These are phyloP conservation scores for Inga oerstediana DNA, from an alignment of 306 rosid genomes.

Conservation along the genomic window DNA sequence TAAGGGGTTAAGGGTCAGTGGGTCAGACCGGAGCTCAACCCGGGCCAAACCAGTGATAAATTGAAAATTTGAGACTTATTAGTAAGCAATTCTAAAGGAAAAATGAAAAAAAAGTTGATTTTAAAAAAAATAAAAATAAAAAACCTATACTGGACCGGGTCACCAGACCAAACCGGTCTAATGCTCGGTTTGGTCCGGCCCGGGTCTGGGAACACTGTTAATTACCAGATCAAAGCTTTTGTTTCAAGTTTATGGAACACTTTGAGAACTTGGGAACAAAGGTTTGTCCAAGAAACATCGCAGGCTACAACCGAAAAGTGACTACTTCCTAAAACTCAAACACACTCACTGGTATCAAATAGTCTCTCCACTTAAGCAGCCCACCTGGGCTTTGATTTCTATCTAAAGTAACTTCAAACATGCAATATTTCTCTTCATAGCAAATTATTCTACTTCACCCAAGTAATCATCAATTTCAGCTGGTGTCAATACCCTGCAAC, in stretches of 20 bases:
- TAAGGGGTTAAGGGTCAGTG: no score
- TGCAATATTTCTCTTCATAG: constrained; percentile 23
- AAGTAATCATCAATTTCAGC: constrained; percentile 95
- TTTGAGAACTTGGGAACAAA: neutral
- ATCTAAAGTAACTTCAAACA: constrained; percentile 36
- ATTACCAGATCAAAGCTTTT: constrained; percentile 16
- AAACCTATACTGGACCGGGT: no score
- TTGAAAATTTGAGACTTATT: no score
- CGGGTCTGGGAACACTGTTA: neutral
- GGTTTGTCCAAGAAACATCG: constrained; percentile 28
- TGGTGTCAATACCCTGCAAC: constrained; percentile 90
- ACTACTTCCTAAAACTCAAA: constrained; percentile 23
- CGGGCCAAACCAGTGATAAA: no score
- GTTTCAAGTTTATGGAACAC: constrained; percentile 19
- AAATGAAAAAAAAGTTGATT: no score
- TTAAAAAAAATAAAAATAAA: no score
- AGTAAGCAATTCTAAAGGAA: no score
- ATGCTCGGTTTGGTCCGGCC: no score
- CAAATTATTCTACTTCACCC: constrained; percentile 82
- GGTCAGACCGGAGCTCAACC: no score
- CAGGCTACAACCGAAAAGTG: constrained; percentile 8
- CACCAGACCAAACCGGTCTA: no score
- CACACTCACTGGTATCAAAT: constrained; percentile 25
- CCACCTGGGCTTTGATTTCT: constrained; percentile 4
- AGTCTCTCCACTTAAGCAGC: neutral